phyloP scores from a whole-genome alignment of 2,329 filamentous ascomycete genomes.

The Colletotrichum echinochloae region DNA sequence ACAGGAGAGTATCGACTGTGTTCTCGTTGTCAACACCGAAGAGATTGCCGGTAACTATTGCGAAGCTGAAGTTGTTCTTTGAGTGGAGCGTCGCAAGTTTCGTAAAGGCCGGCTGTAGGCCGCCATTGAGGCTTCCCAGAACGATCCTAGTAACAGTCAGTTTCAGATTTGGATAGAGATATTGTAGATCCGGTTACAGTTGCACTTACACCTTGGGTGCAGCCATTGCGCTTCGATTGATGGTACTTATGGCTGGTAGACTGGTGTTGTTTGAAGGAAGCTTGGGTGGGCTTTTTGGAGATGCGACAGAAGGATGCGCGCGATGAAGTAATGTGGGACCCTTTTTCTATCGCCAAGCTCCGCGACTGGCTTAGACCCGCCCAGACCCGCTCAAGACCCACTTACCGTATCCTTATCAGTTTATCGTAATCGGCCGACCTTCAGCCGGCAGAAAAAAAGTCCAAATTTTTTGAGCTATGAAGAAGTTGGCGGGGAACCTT shows the following conservation, averaged over 20 bases:
- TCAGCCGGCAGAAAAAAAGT: constrained; percentile 38
- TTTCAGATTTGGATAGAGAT: background rate
- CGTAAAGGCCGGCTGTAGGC: constrained; percentile 78
- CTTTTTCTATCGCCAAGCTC: constrained; percentile 10
- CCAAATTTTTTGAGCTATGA: constrained; percentile 42
- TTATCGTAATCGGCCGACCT: constrained; percentile 40
- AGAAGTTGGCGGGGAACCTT: constrained; percentile 37
- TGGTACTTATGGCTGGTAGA: background rate
- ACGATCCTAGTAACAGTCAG: constrained; percentile 71
- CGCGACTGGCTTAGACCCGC: background rate
- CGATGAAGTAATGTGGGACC: constrained; percentile 31
- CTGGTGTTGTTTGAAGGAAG: constrained; percentile 30
- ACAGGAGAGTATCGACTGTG: constrained; percentile 72
- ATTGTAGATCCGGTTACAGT: background rate
- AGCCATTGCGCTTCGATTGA: constrained; percentile 53
- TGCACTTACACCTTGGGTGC: constrained; percentile 60
- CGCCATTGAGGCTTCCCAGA: constrained; percentile 84
- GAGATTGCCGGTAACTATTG: constrained; percentile 85
- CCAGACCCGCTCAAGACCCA: background rate
- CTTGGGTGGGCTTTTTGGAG: constrained; percentile 20
- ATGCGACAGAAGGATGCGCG: constrained; percentile 35
- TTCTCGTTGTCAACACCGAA: constrained; percentile 75
- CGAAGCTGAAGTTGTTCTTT: constrained; percentile 90
- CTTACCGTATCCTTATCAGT: constrained; percentile 31
- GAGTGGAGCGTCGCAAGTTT: constrained; percentile 85